Evolutionary conservation across 768 basidiomycete genomes (phyloP), one percentile per base, ranked within the genome.

Genomic region (Serendipita sp.): DNA sequence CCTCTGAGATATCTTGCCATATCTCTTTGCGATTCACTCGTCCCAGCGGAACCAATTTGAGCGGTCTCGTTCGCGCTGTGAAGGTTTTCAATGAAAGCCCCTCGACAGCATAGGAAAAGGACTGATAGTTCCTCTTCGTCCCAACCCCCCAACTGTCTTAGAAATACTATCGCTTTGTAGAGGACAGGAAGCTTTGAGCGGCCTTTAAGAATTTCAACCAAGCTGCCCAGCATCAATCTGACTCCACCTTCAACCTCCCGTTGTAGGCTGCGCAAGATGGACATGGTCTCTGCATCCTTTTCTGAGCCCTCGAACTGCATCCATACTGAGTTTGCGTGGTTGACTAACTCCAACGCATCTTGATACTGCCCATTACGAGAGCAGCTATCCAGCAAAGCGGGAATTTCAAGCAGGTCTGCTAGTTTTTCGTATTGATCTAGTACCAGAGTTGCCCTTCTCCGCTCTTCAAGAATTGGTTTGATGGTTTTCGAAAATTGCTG

Each of bases 381-480:
- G 71, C 92, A 97, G 0, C 91, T 90, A 71, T 95, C 91, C 70
- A 96, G 87, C 34, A 99, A 80, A 62, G 88, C 77, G 6, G 95
- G 92, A 55, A 94, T 81, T 68, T 96, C 93, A 64, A 98, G 82
- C 40, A 98, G 75, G 72, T 97, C 93, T 67, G 88, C 81, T 66
- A 98, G 81, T 73, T 93, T 93, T 72, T 95, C 91, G 70, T 92
- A 88, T 69, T 95, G 89, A 69, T 97, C 94, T 65, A 92, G 81
- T n/a, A 98, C 90, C 60, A 88, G 77, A 36, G 83, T 79, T 0
- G 90, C 90, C 67, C 86, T 85, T 65, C 81, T 78, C 43, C 94
- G 80, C 62, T 88, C 85, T 55, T 79, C 76, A 62, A 91, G 81
- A n/a, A 93, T 81, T 23, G 78, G 72, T 62, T 72, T 71, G 53